Conservation (phyloP, 768 basidiomycete species). For the Jaapia argillacea region DNA sequence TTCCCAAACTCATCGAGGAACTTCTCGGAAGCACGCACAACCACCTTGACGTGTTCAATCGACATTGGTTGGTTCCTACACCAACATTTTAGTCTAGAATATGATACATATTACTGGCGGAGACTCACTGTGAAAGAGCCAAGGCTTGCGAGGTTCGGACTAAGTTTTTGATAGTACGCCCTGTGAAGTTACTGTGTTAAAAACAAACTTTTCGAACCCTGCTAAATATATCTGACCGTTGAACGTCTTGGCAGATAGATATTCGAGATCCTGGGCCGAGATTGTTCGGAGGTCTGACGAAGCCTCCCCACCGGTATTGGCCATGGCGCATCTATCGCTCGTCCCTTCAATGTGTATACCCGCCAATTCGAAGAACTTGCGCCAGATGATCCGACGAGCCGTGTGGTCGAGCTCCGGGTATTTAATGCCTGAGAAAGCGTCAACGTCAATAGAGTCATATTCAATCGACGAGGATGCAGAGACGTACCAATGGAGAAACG, state of each 20-base stretch:
- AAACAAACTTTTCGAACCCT: too few relatives aligned
- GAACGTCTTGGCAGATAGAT: slow-evolving; percentile 15
- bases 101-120: background rate
- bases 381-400: slow-evolving; percentile 15
- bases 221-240: slow-evolving; percentile 11
- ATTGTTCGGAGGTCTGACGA: slow-evolving; percentile 2
- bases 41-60: slow-evolving; percentile 14
- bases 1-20: slow-evolving; percentile 13
- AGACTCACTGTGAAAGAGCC: slow-evolving; percentile 12
- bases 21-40: slow-evolving; percentile 16
- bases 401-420: slow-evolving; percentile 15
- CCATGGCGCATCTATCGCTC: background rate
- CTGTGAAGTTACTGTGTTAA: slow-evolving; percentile 1
- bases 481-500: slow-evolving; percentile 4
- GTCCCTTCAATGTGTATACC: background rate
- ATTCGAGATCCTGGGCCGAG: slow-evolving; percentile 14
- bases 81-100: background rate
- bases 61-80: slow-evolving; percentile 8
- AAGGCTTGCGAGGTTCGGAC: slow-evolving; percentile 22
- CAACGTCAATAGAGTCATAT: background rate
- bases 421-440: slow-evolving; percentile 13
- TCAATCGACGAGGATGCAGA: background rate
- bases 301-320: background rate
- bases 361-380: slow-evolving; percentile 16
- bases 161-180: slow-evolving; percentile 21